A percentile compares a stretch with the other conserved stretches of the same genome.
phyloP scores from a whole-genome alignment of 805 yeast genomes.

The Kazachstania taianensis region DNA sequence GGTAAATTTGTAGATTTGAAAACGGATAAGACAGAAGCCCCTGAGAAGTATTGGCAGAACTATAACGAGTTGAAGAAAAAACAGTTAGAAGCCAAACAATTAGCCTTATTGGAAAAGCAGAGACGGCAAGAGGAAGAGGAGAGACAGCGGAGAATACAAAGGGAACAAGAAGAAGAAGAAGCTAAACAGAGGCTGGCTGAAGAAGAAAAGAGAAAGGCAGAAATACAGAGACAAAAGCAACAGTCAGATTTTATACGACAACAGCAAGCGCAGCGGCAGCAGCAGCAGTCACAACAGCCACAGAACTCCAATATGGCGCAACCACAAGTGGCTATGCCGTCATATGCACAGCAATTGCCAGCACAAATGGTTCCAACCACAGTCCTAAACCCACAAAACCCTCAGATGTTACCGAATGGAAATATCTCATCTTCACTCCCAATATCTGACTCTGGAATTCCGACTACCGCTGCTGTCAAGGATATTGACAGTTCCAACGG shows the following conservation, averaged over 20 bases:
- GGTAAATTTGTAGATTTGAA: conserved; percentile 13
- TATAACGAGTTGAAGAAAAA: conserved; percentile 9
- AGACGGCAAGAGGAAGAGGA: conserved; percentile 10
- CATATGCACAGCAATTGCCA: background rate
- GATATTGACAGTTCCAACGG: background rate
- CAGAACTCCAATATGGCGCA: too few relatives aligned
- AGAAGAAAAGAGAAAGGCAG: conserved; percentile 2
- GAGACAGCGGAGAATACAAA: conserved; percentile 4
- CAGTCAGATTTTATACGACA: conserved; percentile 2
- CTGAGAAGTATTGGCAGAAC: conserved; percentile 24
- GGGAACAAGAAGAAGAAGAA: conserved; percentile 3
- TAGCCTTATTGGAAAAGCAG: conserved; percentile 7
- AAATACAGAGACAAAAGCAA: conserved; percentile 2
- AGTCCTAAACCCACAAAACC: background rate
- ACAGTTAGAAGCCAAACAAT: conserved; percentile 4
- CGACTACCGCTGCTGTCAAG: background rate
- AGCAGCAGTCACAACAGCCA: conserved; percentile 1
- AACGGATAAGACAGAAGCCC: conserved; percentile 17
- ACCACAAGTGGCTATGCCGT: background rate
- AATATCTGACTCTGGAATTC: background rate
- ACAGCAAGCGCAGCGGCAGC: conserved; percentile 5
- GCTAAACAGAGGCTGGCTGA: conserved; percentile 4
- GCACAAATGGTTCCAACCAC: background rate
- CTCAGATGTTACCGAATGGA: background rate
- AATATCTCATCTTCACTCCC: too few relatives aligned